phyloP scores from a whole-genome alignment of 1,139 yeast species.

The Diutina mesorugosa region DNA sequence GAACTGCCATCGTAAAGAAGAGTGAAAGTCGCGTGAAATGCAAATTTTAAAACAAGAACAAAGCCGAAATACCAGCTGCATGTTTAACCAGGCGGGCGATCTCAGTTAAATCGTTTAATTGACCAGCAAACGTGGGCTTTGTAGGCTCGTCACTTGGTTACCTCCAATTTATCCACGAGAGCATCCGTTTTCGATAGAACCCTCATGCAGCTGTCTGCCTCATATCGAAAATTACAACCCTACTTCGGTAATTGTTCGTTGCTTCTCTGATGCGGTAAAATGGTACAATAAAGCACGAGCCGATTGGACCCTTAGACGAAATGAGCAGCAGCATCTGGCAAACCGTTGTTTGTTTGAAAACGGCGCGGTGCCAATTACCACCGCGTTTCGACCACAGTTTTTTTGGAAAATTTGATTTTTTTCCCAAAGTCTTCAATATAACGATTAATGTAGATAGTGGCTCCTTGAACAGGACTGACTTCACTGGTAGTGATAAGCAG shows the following conservation, averaged over 20 bases:
- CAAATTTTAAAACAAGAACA: no score
- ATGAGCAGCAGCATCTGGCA: background rate
- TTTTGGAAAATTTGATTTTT: no score
- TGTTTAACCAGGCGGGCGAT: no score
- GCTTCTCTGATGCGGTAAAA: background rate
- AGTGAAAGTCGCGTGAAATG: no score
- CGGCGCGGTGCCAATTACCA: background rate
- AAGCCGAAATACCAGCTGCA: no score
- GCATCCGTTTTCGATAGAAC: background rate
- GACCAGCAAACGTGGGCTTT: no score
- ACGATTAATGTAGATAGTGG: no score
- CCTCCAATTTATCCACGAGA: background rate
- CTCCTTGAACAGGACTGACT: no score
- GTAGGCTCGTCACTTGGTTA: background rate
- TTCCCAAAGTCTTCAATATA: no score
- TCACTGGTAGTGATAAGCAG: no score
- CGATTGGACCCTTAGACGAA: background rate
- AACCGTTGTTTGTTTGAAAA: background rate
- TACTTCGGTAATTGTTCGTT: background rate
- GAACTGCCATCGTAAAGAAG: no score
- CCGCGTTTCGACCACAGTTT: background rate
- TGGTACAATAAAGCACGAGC: background rate
- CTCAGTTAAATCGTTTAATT: no score
- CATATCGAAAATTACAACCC: background rate
- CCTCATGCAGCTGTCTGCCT: background rate